Conservation (phyloP, 371 early-diverging fungal genomes). For the Lichtheimia ramosa region DNA sequence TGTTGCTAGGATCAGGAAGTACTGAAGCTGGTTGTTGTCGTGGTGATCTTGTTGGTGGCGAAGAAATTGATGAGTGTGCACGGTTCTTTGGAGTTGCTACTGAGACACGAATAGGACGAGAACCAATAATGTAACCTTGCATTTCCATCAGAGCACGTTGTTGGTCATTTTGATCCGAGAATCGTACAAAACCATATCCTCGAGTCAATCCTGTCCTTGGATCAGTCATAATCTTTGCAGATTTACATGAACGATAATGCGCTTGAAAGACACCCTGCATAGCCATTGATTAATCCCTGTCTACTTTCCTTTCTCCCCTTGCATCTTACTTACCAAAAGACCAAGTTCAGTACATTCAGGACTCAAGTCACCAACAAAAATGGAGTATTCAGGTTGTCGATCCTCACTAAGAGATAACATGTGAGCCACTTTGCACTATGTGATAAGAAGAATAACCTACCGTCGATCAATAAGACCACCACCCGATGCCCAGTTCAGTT, state of each 20-base stretch:
- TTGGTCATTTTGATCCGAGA: conserved; percentile 72
- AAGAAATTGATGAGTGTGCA: conserved; percentile 10
- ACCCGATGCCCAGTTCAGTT: conserved; percentile 72
- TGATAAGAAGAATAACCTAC: conserved; percentile 29
- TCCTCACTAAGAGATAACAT: conserved; percentile 39
- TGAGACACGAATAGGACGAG: conserved; percentile 83
- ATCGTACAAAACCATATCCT: conserved; percentile 88
- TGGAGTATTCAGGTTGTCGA: conserved; percentile 71
- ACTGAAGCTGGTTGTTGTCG: conserved; percentile 42
- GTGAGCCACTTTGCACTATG: background rate
- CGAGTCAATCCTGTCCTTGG: conserved; percentile 70
- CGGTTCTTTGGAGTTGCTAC: conserved; percentile 72
- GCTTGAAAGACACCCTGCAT: conserved; percentile 53
- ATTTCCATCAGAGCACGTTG: conserved; percentile 79
- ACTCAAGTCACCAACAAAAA: conserved; percentile 87
- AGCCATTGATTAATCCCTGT: background rate
- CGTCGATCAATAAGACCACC: conserved; percentile 55
- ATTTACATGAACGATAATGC: conserved; percentile 68
- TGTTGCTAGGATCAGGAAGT: conserved; percentile 82
- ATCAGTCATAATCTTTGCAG: conserved; percentile 86
- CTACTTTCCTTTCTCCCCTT: background rate
- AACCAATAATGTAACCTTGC: conserved; percentile 73
- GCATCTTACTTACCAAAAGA: conserved; percentile 58
- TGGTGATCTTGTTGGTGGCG: conserved; percentile 22
- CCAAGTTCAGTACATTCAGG: conserved; percentile 72